Percentiles rank a stretch among this genome's conserved stretches.
These are phyloP conservation scores for Macrolepiota albuminosa DNA, from an alignment of 768 basidiomycete genomes.

Conservation along the genomic window DNA sequence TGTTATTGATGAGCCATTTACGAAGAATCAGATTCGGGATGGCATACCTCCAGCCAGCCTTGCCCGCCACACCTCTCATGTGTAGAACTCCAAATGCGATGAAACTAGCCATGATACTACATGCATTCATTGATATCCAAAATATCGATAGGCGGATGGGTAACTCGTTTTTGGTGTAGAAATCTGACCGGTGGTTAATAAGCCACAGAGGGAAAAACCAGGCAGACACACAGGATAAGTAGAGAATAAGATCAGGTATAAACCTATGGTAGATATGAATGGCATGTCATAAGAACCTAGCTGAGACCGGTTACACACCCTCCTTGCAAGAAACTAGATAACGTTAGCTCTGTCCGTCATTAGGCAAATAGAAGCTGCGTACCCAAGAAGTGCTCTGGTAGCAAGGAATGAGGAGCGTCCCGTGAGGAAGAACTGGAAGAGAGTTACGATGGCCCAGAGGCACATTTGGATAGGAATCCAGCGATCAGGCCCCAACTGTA, in stretches of 20 bases:
- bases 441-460: slow-evolving; percentile 47
- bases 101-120: slow-evolving; percentile 46
- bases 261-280: slow-evolving; percentile 26
- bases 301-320: slow-evolving; percentile 24
- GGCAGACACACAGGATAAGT: slow-evolving; percentile 46
- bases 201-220: not conserved
- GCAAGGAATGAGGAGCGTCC: slow-evolving; percentile 48
- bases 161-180: slow-evolving; percentile 56
- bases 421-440: slow-evolving; percentile 50
- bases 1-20: not conserved
- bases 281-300: not conserved
- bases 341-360: not conserved
- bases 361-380: slow-evolving; percentile 1
- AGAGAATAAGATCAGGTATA: slow-evolving; percentile 57
- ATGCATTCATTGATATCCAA: slow-evolving; percentile 46
- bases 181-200: slow-evolving; percentile 29
- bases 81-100: slow-evolving; percentile 58
- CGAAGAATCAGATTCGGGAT: not conserved
- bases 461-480: slow-evolving; percentile 62
- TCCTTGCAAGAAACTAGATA: slow-evolving; percentile 37
- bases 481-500: slow-evolving; percentile 53
- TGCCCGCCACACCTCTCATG: slow-evolving; percentile 49
- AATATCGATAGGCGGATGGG: slow-evolving; percentile 52
- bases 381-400: slow-evolving; percentile 45
- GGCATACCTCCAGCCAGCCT: slow-evolving; percentile 43